Conservation (phyloP, 495 filamentous ascomycete genomes). For the Oidiodendron maius region DNA sequence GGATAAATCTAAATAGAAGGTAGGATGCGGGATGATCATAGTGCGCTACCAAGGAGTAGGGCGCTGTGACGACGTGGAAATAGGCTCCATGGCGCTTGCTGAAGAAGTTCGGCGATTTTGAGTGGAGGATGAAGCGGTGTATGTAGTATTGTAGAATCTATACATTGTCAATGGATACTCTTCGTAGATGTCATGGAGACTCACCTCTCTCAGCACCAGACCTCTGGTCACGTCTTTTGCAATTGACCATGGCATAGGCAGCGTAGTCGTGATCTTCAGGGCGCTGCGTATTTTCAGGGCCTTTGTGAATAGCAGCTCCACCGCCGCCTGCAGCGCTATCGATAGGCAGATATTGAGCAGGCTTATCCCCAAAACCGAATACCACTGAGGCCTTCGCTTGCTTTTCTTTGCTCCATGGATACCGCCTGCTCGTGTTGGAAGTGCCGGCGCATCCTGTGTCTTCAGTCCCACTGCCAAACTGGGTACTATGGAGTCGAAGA, state of each 20-base stretch:
- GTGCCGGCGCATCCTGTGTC: constrained; percentile 53
- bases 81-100: constrained; percentile 49
- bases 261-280: constrained; percentile 48
- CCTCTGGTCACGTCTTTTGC: constrained; percentile 44
- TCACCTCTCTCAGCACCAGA: constrained; percentile 50
- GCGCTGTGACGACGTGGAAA: constrained; percentile 57
- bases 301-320: constrained; percentile 51
- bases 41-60: constrained; percentile 62
- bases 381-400: constrained; percentile 29
- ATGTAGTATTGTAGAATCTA: constrained; percentile 51
- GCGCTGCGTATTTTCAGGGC: constrained; percentile 46
- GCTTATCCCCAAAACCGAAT: constrained; percentile 45
- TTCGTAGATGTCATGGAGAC: constrained; percentile 5
- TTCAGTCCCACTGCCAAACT: constrained; percentile 63
- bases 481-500: constrained; percentile 67
- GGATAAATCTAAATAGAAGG: constrained; percentile 62
- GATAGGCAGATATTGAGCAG: constrained; percentile 61
- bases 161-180: background rate
- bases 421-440: constrained; percentile 51
- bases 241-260: constrained; percentile 59
- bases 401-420: constrained; percentile 23
- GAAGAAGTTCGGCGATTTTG: constrained; percentile 17
- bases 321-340: constrained; percentile 45
- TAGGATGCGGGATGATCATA: constrained; percentile 80
- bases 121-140: constrained; percentile 69